Percentiles rank a stretch among this genome's conserved stretches.
These are phyloP conservation scores for Stagonosporopsis cucurbitacearum DNA, from an alignment of 2,329 filamentous ascomycete genomes.

Conservation along the genomic window DNA sequence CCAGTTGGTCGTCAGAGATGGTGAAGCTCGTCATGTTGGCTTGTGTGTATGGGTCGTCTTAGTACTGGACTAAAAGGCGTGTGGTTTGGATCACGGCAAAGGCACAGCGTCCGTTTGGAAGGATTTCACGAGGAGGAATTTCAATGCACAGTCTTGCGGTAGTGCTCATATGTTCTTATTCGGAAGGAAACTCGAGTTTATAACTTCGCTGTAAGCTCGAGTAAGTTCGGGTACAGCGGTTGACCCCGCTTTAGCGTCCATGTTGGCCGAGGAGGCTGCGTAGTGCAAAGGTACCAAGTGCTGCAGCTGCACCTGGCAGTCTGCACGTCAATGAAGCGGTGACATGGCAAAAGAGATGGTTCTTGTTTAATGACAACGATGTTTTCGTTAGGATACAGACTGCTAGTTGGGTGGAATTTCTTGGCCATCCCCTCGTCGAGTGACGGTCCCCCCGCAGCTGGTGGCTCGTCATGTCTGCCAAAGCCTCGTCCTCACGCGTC, in stretches of 20 bases:
- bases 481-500: neutral
- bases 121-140: neutral
- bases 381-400: neutral
- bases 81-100: neutral
- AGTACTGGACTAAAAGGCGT: neutral
- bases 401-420: neutral
- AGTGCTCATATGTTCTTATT: no score
- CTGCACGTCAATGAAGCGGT: neutral
- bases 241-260: constrained; percentile 17
- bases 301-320: neutral
- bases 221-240: constrained; percentile 4
- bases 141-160: neutral
- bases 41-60: neutral
- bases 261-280: neutral
- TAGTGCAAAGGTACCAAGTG: neutral
- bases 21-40: constrained; percentile 48
- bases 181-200: neutral
- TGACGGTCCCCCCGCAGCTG: neutral
- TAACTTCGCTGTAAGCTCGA: constrained; percentile 10
- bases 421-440: neutral
- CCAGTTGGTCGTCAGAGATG: constrained; percentile 55
- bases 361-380: neutral
- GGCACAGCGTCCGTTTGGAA: no score
- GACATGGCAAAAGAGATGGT: neutral
- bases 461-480: neutral